These are phyloP conservation scores for Beauveria rudraprayagi DNA, from an alignment of 2,329 filamentous ascomycete species.

Conservation along the genomic window DNA sequence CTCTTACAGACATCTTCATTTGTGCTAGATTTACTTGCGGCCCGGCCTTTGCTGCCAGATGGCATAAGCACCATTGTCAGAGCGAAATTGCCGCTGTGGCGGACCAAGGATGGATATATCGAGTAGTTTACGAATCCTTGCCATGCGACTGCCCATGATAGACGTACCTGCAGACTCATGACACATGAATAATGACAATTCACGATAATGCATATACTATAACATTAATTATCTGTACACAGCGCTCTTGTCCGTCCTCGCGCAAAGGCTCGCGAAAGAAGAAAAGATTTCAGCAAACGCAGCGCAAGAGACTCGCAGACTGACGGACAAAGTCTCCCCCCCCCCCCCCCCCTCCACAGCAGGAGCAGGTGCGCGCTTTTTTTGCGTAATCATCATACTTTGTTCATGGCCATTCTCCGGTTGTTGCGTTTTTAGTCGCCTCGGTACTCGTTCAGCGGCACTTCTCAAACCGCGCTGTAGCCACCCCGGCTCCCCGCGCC, in stretches of 20 bases:
- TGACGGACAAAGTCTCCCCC: too few species aligned
- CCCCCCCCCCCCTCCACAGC: neutral
- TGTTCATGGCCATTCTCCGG: neutral
- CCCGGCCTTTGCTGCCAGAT: neutral
- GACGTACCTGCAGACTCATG: too few species aligned
- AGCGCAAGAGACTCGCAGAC: neutral
- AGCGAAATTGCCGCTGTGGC: neutral
- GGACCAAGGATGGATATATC: neutral
- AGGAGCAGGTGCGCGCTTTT: neutral
- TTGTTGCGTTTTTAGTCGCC: neutral
- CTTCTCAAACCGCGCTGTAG: slow-evolving; percentile 76
- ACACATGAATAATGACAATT: neutral
- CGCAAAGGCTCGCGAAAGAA: neutral
- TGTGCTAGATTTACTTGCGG: neutral
- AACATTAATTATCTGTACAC: slow-evolving; percentile 5
- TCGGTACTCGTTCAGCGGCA: slow-evolving; percentile 6
- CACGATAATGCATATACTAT: neutral
- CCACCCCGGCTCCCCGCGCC: slow-evolving; percentile 78
- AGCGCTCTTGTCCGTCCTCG: neutral
- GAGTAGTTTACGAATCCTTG: neutral
- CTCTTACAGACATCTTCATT: too few species aligned
- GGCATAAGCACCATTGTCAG: neutral
- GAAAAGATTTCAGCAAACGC: neutral
- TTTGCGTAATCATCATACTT: neutral
- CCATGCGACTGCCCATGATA: too few species aligned